Base-by-base conservation (phyloP, 805 yeast genomes). In the Pichia nanzhaoensis region DNA sequence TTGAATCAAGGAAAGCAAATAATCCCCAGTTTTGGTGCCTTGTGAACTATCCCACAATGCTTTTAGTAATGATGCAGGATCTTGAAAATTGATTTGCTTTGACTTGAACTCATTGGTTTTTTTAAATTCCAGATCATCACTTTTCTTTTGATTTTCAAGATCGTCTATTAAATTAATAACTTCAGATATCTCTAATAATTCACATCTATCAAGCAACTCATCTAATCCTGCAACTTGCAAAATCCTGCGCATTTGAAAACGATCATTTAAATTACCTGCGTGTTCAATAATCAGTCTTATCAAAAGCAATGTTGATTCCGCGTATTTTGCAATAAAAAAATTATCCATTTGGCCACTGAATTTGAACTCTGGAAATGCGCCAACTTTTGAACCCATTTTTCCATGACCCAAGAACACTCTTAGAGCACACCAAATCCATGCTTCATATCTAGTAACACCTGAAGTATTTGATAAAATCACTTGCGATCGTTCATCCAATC, bases 381-480 rank as follows among this genome's bases (percentile, higher is more conserved):
- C 97, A 8, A 91, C 98, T 55, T 83, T 63, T 1, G 96, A 86
- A 10, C 96, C 96, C 74, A 85, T 73, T 55, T 80, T 83, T 7
- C 98, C 98, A 54, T 90, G 74, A 2, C 96, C 96, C 41, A 59
- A 56, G 24, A 64, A 51, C 2, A 61, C 45, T 24, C 65, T 43
- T 21, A 56, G 48, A 17, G 56, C 54, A 16, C 62, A 53, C 63
- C 64, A 58, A 17, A 65, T 48, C 68, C 68, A 65, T 1, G 61
- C 63, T 42, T 65, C 69, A 39, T 59, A 61, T 38, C 57, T 53
- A 36, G 53, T 52, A 16, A 58, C 53, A 14, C 53, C 52, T 32
- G 67, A 54, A 3, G 51, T 44, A 30, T 57, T 55, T 8, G 51
- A 34, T 21, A 64, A 22, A 8, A 63, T 47, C 24, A 57, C 56